Percentiles rank a stretch among this genome's conserved stretches.
These are phyloP conservation scores for Pseudohalonectria lignicola DNA, from an alignment of 2,329 filamentous ascomycete genomes.

Conservation along the genomic window DNA sequence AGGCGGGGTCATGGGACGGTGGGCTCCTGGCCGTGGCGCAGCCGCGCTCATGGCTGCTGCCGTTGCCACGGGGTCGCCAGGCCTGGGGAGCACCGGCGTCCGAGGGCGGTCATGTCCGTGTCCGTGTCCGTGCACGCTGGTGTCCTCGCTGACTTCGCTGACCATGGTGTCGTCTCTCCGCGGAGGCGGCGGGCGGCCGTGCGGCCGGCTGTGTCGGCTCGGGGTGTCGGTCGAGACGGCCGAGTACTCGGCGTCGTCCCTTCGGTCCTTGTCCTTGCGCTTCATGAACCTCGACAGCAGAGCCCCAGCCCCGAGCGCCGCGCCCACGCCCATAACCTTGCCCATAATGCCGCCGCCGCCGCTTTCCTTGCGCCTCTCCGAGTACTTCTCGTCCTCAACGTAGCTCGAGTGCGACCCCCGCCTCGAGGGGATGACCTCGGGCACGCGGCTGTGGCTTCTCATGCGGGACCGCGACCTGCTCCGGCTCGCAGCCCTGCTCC, in stretches of 20 bases:
- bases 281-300: constrained; percentile 49
- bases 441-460: constrained; percentile 23
- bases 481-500: constrained; percentile 24
- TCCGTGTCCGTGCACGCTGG: constrained; percentile 12
- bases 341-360: constrained; percentile 47
- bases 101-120: constrained; percentile 16
- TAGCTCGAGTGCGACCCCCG: constrained; percentile 36
- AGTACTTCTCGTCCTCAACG: constrained; percentile 52
- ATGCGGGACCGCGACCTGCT: constrained; percentile 21
- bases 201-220: constrained; percentile 29
- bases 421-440: constrained; percentile 41
- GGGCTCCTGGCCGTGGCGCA: constrained; percentile 22
- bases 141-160: constrained; percentile 37
- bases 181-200: constrained; percentile 7
- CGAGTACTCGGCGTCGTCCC: constrained; percentile 44
- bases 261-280: constrained; percentile 27
- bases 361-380: constrained; percentile 17
- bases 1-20: constrained; percentile 32
- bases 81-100: constrained; percentile 34
- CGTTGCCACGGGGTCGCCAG: constrained; percentile 26
- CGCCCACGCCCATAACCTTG: constrained; percentile 48
- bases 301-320: constrained; percentile 50
- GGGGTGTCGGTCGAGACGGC: constrained; percentile 53
- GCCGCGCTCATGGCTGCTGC: constrained; percentile 36
- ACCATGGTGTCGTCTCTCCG: constrained; percentile 21